These are phyloP conservation scores for Neurospora sp. DNA, from an alignment of 2,329 filamentous ascomycete genomes.

Conservation along the genomic window DNA sequence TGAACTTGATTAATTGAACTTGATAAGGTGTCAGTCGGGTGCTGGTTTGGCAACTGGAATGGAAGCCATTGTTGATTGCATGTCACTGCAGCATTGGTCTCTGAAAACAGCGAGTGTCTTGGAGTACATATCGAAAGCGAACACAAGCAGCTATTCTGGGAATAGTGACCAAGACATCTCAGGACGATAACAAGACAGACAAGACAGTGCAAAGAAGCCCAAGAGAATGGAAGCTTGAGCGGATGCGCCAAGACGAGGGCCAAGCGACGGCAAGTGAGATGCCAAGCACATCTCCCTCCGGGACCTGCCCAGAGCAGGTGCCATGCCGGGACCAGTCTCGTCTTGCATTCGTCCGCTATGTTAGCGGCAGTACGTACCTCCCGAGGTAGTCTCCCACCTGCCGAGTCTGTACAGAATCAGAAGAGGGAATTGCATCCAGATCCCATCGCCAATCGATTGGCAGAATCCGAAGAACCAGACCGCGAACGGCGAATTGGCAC, in stretches of 20 bases:
- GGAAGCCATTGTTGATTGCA: not conserved
- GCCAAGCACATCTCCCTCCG: not conserved
- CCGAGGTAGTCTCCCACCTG: not conserved
- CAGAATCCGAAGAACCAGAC: not conserved
- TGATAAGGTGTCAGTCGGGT: not conserved
- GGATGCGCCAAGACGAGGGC: not conserved
- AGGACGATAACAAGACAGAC: not conserved
- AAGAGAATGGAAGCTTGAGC: not conserved
- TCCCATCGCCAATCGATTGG: not conserved
- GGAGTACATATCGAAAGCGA: not conserved
- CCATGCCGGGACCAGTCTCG: not conserved
- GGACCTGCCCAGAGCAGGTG: not conserved
- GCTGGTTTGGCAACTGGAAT: not conserved
- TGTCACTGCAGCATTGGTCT: not conserved
- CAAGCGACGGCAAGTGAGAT: not conserved
- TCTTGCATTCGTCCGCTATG: not conserved
- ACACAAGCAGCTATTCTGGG: not conserved
- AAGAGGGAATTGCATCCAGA: not conserved
- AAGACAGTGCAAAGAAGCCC: not conserved
- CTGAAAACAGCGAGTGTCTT: not conserved
- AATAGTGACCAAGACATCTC: not conserved
- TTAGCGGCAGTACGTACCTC: not conserved
- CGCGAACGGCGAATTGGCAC: not conserved
- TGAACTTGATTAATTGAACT: not conserved
- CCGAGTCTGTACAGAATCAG: not conserved